Base-by-base conservation (phyloP, 2,329 filamentous ascomycete genomes). In the Pseudogymnoascus verrucosus region DNA sequence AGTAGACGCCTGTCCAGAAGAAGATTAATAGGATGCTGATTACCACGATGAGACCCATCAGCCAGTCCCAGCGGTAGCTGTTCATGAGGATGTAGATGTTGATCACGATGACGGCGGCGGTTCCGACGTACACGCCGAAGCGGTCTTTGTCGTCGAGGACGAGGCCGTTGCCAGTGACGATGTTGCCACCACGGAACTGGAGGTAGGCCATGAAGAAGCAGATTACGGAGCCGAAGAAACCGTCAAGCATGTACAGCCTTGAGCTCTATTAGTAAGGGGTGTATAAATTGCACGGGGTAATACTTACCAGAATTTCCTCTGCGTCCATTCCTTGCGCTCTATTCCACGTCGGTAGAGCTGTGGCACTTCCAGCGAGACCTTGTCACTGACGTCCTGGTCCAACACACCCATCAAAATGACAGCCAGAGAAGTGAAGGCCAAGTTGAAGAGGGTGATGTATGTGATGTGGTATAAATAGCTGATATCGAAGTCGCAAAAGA, bases 391-490 rank as follows among this genome's bases (percentile, higher is more conserved):
- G 74, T 99, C 95, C 77, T 99, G 95, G 72, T 99, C 95, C 67
- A 99, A 82, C 42, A 99, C 90, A 76, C 95, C 95, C 86, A 98
- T 96, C 69, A 98, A 85, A 69, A 95, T 93, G 66, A 98, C 90
- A 3, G 95, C 91, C 21, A 98, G 77, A 11, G 95, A 99, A 5
- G 95, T 99, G 77, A 99, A 99, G 64, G 93, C 90, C 75, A 99
- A 80, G 78, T 98, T 98, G 82, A 96, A 96, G 74, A 97, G 84
- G 66, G 98, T 82, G 71, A 99, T 96, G 78, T 98, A 99, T 40
- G 91, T 96, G 79, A 96, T 97, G 76, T 99, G 95, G 79, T 96
- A 97, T 62, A 97, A 86, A 74, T 97, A 98, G 51, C 93, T 93
- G 75, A 93, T 92, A 78, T 99, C 95, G 75, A 96, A 97, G 77